phyloP scores from a whole-genome alignment of 192 early-diverging fungal species.

The Coemansia sp. region DNA sequence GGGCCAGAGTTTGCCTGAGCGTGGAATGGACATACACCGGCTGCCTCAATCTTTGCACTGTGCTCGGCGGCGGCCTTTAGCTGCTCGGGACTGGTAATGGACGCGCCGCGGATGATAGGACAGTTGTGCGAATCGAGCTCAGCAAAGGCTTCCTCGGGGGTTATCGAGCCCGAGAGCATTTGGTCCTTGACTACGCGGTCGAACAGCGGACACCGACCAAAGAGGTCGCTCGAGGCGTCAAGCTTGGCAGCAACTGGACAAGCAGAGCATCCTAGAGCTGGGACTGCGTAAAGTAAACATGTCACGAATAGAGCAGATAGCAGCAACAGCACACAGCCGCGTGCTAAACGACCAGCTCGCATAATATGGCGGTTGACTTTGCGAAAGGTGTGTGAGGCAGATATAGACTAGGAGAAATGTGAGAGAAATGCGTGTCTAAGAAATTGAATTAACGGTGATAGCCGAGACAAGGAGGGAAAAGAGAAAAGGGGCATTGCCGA shows the following conservation, averaged over 20 bases:
- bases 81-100: constrained; percentile 47
- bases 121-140: constrained; percentile 54
- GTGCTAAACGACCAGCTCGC: constrained; percentile 9
- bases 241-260: not conserved
- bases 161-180: constrained; percentile 44
- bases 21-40: constrained; percentile 32
- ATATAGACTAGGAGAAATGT: not conserved
- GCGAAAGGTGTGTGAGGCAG: not conserved
- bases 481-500: not conserved
- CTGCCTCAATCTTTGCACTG: constrained; percentile 14
- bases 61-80: constrained; percentile 35
- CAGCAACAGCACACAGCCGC: constrained; percentile 2
- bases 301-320: not conserved
- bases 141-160: constrained; percentile 50
- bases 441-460: not conserved
- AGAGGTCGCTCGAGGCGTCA: constrained; percentile 20
- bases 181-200: constrained; percentile 42
- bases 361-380: not conserved
- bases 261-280: not conserved
- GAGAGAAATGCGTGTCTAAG: not conserved
- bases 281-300: not conserved
- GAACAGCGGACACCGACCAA: constrained; percentile 49
- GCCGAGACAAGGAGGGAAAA: not conserved
- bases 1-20: constrained; percentile 27
- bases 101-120: constrained; percentile 55